A percentile compares a stretch with the other conserved stretches of the same genome.
These are phyloP conservation scores for Fusarium fujikuroi DNA, from an alignment of 2,329 filamentous ascomycete species.

Conservation along the genomic window DNA sequence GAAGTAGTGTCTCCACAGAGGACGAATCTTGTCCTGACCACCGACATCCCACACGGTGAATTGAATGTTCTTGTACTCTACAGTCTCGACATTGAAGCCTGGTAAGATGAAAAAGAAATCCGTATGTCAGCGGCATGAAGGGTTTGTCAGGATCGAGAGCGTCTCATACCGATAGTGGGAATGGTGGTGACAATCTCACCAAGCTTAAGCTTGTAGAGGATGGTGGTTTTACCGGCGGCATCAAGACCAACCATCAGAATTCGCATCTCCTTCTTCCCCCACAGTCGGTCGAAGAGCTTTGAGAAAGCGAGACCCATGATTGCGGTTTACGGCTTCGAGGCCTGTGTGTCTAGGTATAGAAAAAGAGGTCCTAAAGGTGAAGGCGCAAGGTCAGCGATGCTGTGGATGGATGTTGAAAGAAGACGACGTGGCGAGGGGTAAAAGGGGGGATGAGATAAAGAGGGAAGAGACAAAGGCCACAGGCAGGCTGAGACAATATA, in stretches of 20 bases:
- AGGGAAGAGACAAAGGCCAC: conserved; percentile 24
- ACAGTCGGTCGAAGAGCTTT: conserved; percentile 94
- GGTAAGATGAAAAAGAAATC: conserved; percentile 6
- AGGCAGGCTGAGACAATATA: conserved; percentile 31
- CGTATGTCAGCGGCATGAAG: conserved; percentile 36
- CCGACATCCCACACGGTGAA: conserved; percentile 99
- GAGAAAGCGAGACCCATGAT: conserved; percentile 99
- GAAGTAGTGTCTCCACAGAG: conserved; percentile 99
- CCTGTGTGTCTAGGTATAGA: conserved; percentile 44
- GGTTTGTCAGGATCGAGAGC: neutral
- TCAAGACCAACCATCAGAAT: conserved; percentile 99
- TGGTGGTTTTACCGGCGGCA: conserved; percentile 99
- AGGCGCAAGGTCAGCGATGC: conserved; percentile 34
- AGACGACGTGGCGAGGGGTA: conserved; percentile 29
- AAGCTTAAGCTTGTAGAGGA: conserved; percentile 99
- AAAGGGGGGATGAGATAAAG: conserved; percentile 19
- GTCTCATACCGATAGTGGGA: conserved; percentile 84
- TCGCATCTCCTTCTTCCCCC: conserved; percentile 99
- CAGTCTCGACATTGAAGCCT: conserved; percentile 99
- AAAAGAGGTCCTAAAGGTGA: conserved; percentile 38
- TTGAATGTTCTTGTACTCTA: conserved; percentile 99
- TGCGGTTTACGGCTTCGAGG: conserved; percentile 60
- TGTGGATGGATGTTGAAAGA: conserved; percentile 22
- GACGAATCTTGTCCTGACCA: conserved; percentile 99
- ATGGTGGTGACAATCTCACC: conserved; percentile 99